phyloP scores from a whole-genome alignment of 305 asterid genomes.

The Fraxinus paxiana region DNA sequence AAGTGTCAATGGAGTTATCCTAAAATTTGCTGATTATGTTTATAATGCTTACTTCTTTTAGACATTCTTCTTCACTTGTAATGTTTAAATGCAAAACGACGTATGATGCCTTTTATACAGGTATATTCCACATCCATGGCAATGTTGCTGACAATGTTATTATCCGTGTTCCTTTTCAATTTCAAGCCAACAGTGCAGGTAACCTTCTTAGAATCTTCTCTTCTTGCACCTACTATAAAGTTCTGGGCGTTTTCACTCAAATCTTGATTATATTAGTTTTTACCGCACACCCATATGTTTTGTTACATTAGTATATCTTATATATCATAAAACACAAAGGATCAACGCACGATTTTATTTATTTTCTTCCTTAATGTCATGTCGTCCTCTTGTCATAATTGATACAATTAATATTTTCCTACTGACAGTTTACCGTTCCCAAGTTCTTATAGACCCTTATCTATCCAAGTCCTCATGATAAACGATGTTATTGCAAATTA shows the following conservation, averaged over 20 bases:
- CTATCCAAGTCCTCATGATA: neutral
- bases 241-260: conserved; percentile 11
- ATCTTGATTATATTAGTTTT: neutral
- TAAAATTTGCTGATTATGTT: neutral
- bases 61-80: neutral
- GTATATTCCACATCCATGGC: conserved; percentile 98
- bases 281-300: neutral
- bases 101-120: conserved; percentile 28
- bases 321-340: no score
- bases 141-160: conserved; percentile 80
- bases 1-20: neutral
- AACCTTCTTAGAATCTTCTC: conserved; percentile 7
- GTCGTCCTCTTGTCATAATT: no score
- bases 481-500: neutral
- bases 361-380: no score
- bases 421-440: no score
- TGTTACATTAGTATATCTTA: neutral
- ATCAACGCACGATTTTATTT: no score
- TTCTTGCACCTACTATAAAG: conserved; percentile 1
- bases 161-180: conserved; percentile 75
- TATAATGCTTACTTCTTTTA: neutral
- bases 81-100: neutral
- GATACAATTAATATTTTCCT: no score
- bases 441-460: no score
- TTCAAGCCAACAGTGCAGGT: conserved; percentile 89